Base-by-base conservation (phyloP, 2,329 filamentous ascomycete genomes). In the Trichophyton benhamiae region DNA sequence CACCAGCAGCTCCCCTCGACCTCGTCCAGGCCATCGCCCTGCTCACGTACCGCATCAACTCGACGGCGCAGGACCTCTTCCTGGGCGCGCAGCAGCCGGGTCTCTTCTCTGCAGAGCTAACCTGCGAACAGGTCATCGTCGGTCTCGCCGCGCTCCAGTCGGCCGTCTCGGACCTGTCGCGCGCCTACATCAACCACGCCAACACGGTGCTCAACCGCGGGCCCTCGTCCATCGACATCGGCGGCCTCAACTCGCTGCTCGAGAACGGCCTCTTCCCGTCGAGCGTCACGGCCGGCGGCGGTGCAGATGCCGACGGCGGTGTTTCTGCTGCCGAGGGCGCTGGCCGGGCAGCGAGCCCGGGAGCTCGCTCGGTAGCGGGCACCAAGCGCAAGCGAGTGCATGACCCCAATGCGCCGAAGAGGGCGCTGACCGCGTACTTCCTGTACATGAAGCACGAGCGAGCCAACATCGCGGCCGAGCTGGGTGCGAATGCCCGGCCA, bases 371-470 rank as follows among this genome's bases (percentile, higher is more conserved):
- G 11, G 79, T 80, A 25, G 77, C 75, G 0, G 81, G 78, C 8
- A 82, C 85, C 69, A 88, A 90, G 82, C 87, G 88, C 75, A 92
- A 94, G 82, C 91, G 91, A 80, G 84, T 86, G 64, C 85, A 85
- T 48, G 92, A 97, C 73, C 91, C 91, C 67, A 95, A 96, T 74
- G 91, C 91, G 5, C 92, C 92, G 63, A 97, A 96, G 83, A 86
- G 91, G 58, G 91, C 92, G 7, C 76, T 96, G 71, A 97, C 92
- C 4, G 91, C 92, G 1, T 96, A 95, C 79, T 96, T 97, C 80
- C 79, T 96, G 64, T 97, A 91, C 79, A 90, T 95, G 81, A 88
- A 95, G 74, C 87, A 88, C 66, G 90, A 90, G 66, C 88, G 94
- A 58, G 83, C 86, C 59, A 87, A 89, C 72, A 94, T 97, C 67